Conservation (phyloP, 2,329 filamentous ascomycete species). For the Clarireedia paspali region DNA sequence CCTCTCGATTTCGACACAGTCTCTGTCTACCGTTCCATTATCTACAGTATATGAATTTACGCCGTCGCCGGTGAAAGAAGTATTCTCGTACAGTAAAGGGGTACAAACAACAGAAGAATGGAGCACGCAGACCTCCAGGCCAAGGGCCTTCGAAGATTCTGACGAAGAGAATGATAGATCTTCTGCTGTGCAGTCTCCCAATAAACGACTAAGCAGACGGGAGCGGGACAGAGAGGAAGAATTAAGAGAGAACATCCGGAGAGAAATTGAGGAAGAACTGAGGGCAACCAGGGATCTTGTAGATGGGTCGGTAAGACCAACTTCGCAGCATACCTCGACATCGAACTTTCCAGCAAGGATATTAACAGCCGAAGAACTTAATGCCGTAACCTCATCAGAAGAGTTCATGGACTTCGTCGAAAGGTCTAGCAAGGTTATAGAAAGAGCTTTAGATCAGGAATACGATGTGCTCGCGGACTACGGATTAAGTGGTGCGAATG, state of each 20-base stretch:
- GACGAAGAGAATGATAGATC: constrained; percentile 56
- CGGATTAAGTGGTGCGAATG: constrained; percentile 65
- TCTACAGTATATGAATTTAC: constrained; percentile 76
- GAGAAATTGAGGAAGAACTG: constrained; percentile 89
- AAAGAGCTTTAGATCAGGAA: constrained; percentile 88
- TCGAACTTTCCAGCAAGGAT: constrained; percentile 70
- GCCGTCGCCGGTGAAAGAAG: constrained; percentile 68
- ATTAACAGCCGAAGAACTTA: constrained; percentile 76
- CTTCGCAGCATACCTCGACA: constrained; percentile 36
- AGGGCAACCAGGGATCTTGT: constrained; percentile 59
- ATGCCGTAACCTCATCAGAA: constrained; percentile 82
- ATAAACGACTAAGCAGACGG: constrained; percentile 69
- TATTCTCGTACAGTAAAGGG: constrained; percentile 94
- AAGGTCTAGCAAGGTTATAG: constrained; percentile 91
- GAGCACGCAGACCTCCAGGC: constrained; percentile 44
- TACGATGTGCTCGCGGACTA: constrained; percentile 97
- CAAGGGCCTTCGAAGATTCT: constrained; percentile 48
- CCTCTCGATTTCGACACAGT: constrained; percentile 46
- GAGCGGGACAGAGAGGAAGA: constrained; percentile 83
- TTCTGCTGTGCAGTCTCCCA: constrained; percentile 49
- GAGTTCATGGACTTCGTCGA: constrained; percentile 96
- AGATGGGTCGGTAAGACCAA: constrained; percentile 41
- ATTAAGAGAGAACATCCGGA: constrained; percentile 72
- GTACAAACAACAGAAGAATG: constrained; percentile 84
- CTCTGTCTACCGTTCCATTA: constrained; percentile 64